Base-by-base conservation (phyloP, 768 basidiomycete genomes). In the Tricholoma saponaceum region DNA sequence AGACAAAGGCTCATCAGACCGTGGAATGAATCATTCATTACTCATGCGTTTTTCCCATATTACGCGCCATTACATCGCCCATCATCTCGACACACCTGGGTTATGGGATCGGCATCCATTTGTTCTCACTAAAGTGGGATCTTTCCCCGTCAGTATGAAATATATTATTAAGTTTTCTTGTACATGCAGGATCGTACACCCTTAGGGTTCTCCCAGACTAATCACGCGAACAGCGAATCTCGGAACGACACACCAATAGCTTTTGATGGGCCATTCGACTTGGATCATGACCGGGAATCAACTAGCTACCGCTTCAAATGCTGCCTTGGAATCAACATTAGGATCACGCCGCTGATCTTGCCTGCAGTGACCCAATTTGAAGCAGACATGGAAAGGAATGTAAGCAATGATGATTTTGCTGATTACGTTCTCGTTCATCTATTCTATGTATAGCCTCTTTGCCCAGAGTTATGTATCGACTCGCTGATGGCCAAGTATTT, bases 301-400 rank as follows among this genome's bases (percentile, higher is more conserved):
- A 78, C 72, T 3, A 74, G 75, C 6, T 61, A 77, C 33, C 80
- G 83, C 26, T 57, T 85, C 28, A 70, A 69, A 33, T 76, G 70
- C 55, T 62, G 63, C 26, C 72, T 70, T 26, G 70, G 72, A 18
- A 50, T 83, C 13, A 69, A 72, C 35, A 49, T 85, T 16, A 70
- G 72, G 43, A 55, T 86, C n/a, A 87, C 83, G 5, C 88, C 89
- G 2, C 71, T 89, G 18, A 50, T 84, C 16, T 58, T 83, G 35
- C 71, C 76, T 16, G 77, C 76, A 46, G 66, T 73, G n/a, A 64
- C 67, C 30, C 66, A 67, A 54, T 64, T 90, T 16, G 75, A 81
- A 62, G 69, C 79, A 43, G 85, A 84, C 47, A 58, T 81, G 37
- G 70, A 72, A 55, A 67, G 63, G 25, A 72, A 71, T 64, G 86